Evolutionary conservation across 306 rosid genomes (phyloP).

Genomic region (Crataegus laevigata): DNA sequence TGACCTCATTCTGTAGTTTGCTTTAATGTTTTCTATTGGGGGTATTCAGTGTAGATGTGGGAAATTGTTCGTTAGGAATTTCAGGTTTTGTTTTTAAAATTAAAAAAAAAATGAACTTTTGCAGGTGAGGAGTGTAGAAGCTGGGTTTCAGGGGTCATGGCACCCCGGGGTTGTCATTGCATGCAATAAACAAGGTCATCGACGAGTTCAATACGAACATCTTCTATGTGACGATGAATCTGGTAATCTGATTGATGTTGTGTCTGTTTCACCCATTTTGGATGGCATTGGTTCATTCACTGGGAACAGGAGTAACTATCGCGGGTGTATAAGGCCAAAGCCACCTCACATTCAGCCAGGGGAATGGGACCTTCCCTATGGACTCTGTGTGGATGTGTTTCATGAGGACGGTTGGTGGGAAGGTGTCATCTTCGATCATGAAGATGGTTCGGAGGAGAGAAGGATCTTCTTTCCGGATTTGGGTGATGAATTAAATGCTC

Average conservation of each 20-base stretch:
- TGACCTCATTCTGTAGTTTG: background rate
- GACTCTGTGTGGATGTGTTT: slow-evolving; percentile 71
- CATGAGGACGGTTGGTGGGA: slow-evolving; percentile 92
- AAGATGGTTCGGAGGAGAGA: slow-evolving; percentile 48
- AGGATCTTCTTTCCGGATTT: slow-evolving; percentile 67
- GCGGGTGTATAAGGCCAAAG: slow-evolving; percentile 55
- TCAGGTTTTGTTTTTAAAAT: background rate
- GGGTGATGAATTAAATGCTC: slow-evolving; percentile 59
- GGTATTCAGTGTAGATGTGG: background rate
- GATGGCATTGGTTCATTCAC: slow-evolving; percentile 27
- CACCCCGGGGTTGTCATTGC: slow-evolving; percentile 48
- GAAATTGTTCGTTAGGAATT: background rate
- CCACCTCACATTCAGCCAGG: slow-evolving; percentile 37
- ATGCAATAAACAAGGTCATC: slow-evolving; percentile 27
- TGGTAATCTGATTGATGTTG: slow-evolving; percentile 26
- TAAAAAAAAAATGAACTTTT: slow-evolving; percentile 13
- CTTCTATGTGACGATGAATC: slow-evolving; percentile 34
- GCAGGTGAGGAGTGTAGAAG: slow-evolving; percentile 75
- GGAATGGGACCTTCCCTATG: slow-evolving; percentile 32
- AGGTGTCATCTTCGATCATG: slow-evolving; percentile 73
- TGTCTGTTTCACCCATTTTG: slow-evolving; percentile 38
- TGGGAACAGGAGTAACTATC: slow-evolving; percentile 4
- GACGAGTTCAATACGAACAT: slow-evolving; percentile 49
- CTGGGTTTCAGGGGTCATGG: slow-evolving; percentile 86
- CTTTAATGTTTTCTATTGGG: background rate